phyloP scores from a whole-genome alignment of 768 basidiomycete species.

The Suillus discolor region DNA sequence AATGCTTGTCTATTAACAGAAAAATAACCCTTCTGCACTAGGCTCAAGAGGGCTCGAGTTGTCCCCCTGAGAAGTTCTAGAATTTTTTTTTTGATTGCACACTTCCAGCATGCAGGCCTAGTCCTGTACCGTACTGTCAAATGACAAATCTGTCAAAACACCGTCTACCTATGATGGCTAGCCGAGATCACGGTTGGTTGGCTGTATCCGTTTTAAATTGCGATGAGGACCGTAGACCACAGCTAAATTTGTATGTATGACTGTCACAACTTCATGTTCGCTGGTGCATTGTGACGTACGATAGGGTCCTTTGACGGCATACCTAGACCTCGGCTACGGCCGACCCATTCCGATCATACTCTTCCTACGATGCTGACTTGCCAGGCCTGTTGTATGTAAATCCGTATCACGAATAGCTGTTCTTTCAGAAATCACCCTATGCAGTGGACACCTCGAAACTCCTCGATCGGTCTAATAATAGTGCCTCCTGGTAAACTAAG shows the following conservation, averaged over 20 bases:
- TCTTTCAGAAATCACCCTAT: not conserved
- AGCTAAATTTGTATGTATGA: slow-evolving; percentile 30
- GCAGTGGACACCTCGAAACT: not conserved
- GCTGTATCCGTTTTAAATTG: slow-evolving; percentile 32
- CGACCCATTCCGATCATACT: slow-evolving; percentile 6
- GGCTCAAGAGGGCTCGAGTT: slow-evolving; percentile 1
- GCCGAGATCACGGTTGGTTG: not conserved
- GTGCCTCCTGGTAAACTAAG: not conserved
- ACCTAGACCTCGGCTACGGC: slow-evolving; percentile 18
- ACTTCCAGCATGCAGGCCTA: slow-evolving; percentile 1
- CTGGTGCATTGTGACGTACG: slow-evolving; percentile 27
- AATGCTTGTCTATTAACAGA: slow-evolving; percentile 6
- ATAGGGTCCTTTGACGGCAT: slow-evolving; percentile 26
- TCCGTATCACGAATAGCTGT: not conserved
- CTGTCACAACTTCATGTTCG: slow-evolving; percentile 24
- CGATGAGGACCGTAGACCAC: slow-evolving; percentile 19
- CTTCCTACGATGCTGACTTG: not conserved
- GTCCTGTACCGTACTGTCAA: not conserved
- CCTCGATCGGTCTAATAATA: not conserved
- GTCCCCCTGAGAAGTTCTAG: slow-evolving; percentile 7
- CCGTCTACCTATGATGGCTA: slow-evolving; percentile 2
- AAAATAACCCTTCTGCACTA: slow-evolving; percentile 7
- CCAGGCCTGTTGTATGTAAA: not conserved
- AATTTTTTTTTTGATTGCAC: slow-evolving; percentile 1
- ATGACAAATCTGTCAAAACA: slow-evolving; percentile 1